These are phyloP conservation scores for Paramecium biaurelia DNA, from an alignment of 73 alveolate genomes.

Conservation along the genomic window DNA sequence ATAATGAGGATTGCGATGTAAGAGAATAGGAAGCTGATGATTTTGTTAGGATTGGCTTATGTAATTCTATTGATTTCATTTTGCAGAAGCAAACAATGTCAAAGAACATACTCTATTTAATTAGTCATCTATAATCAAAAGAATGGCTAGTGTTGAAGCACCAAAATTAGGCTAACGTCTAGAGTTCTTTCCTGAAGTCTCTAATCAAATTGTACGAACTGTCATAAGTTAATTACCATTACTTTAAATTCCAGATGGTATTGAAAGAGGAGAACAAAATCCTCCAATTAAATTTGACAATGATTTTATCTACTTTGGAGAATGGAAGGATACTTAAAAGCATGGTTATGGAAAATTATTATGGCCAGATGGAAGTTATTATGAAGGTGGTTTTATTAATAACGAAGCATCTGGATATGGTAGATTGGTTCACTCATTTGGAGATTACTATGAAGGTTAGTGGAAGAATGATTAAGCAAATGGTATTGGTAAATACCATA, in stretches of 20 bases:
- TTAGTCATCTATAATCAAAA: background rate
- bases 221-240: background rate
- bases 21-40: slow-evolving; percentile 20
- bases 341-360: slow-evolving; percentile 88
- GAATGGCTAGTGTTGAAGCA: background rate
- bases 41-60: background rate
- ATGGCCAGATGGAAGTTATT: slow-evolving; percentile 93
- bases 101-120: background rate
- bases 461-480: slow-evolving; percentile 56
- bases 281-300: slow-evolving; percentile 55
- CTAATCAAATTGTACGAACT: slow-evolving; percentile 12
- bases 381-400: slow-evolving; percentile 74
- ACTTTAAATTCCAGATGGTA: background rate
- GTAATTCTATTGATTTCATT: background rate
- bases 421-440: slow-evolving; percentile 24
- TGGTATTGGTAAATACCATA: slow-evolving; percentile 65
- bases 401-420: slow-evolving; percentile 62
- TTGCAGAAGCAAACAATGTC: background rate
- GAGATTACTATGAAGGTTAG: slow-evolving; percentile 62
- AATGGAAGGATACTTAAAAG: slow-evolving; percentile 87
- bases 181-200: slow-evolving; percentile 12
- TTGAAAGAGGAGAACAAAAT: background rate
- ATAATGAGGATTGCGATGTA: slow-evolving; percentile 14
- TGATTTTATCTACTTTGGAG: slow-evolving; percentile 76
- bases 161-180: background rate